Evolutionary conservation across 2,329 filamentous ascomycete species (phyloP), one percentile per base, ranked within the genome.

Genomic region (Curvularia sp.): DNA sequence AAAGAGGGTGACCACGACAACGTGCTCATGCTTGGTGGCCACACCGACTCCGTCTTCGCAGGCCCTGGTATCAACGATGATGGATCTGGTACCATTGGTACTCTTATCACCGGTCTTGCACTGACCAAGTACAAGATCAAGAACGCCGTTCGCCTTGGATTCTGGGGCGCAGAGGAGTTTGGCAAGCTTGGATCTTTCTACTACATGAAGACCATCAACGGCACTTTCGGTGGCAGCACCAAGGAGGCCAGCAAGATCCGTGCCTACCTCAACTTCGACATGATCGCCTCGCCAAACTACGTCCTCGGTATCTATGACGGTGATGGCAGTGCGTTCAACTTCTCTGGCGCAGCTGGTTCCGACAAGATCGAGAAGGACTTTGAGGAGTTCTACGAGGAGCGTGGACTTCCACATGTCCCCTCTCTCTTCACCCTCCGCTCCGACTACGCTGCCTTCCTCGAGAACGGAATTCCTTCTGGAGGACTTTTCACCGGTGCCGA

Each of bases 201-300:
- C 66, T 79, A 79, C 68, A 66, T 77, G 53, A 73, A 72, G 63
- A 68, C 66, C 9, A 68, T 78, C 52, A 74, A 74, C 60, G 72
- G 72, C 27, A 69, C 67, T 19, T 65, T 78, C 28, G 59, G 61
- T 34, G 73, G 73, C 43, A 64, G 59, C 30, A 53, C 61, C n/a
- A 58, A 66, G 2, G 76, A 78, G 54, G 71, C 74, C 25, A 61
- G 59, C 54, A 78, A 78, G 63, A 70, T 79, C 54, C 71, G 76
- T 10, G 74, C 77, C 12, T 79, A 79, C 64, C 75, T 79, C 61
- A 79, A 79, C 71, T 79, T 79, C 65, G 78, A 79, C 66, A 79
- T 79, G 78, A 76, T 78, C 41, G 76, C 74, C 5, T 72, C 67
- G 3, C 76, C 76, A 42, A 78, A 78, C 72, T 78, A 75, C 59